A percentile compares a stretch with the other conserved stretches of the same genome.
These are phyloP conservation scores for Cicer arietinum DNA, from an alignment of 306 rosid genomes.

Conservation along the genomic window DNA sequence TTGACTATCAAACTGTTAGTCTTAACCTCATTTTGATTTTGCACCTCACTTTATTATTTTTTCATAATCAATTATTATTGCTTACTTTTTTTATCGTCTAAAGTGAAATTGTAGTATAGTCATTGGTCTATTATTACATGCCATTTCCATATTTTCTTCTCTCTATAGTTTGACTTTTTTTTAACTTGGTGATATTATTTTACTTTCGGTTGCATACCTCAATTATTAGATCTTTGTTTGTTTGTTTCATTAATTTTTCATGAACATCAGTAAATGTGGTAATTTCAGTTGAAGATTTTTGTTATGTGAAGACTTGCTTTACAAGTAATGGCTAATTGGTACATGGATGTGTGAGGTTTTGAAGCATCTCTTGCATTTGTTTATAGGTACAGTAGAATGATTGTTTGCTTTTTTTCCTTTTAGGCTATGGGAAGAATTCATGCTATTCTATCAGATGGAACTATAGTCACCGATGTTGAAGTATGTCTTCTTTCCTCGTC, in stretches of 20 bases:
- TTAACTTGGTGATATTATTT: neutral
- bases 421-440: slow-evolving; percentile 96
- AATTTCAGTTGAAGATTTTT: slow-evolving; percentile 11
- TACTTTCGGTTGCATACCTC: neutral
- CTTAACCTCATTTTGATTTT: no score
- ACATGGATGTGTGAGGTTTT: slow-evolving; percentile 19
- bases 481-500: slow-evolving; percentile 53
- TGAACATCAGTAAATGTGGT: neutral
- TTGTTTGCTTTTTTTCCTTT: slow-evolving; percentile 35
- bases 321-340: slow-evolving; percentile 7
- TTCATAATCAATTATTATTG: no score
- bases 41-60: no score
- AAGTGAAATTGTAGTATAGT: no score
- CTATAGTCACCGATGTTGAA: slow-evolving; percentile 86
- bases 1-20: slow-evolving; percentile 80
- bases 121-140: no score
- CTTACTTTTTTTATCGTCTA: neutral
- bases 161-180: no score
- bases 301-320: slow-evolving; percentile 1
- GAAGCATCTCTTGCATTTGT: slow-evolving; percentile 23
- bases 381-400: slow-evolving; percentile 25
- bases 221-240: neutral
- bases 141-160: no score
- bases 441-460: slow-evolving; percentile 88
- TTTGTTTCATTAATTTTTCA: neutral